These are phyloP conservation scores for Stachybotrys chartarum DNA, from an alignment of 2,329 filamentous ascomycete species.

Conservation along the genomic window DNA sequence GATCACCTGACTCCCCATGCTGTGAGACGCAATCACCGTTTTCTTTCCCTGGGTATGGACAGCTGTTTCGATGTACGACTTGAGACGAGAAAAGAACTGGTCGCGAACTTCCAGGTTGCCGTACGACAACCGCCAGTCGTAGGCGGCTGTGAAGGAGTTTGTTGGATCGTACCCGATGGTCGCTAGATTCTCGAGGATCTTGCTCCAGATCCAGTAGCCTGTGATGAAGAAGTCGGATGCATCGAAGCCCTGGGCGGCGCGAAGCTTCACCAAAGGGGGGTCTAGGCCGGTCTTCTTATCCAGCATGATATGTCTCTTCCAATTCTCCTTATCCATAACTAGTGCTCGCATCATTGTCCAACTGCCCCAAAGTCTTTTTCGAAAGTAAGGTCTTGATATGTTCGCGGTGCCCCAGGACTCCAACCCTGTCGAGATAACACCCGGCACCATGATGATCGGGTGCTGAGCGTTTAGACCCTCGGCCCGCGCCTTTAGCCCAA, in stretches of 20 bases:
- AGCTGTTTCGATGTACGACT: slow-evolving; percentile 82
- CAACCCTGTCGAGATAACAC: slow-evolving; percentile 93
- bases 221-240: slow-evolving; percentile 92
- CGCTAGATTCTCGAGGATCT: slow-evolving; percentile 93
- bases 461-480: slow-evolving; percentile 79
- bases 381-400: slow-evolving; percentile 80
- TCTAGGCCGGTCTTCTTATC: slow-evolving; percentile 88
- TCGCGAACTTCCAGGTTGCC: slow-evolving; percentile 83
- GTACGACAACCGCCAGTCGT: slow-evolving; percentile 94
- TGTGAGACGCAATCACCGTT: slow-evolving; percentile 82
- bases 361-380: slow-evolving; percentile 91
- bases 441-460: slow-evolving; percentile 93
- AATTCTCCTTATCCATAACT: slow-evolving; percentile 84
- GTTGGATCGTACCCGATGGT: slow-evolving; percentile 92
- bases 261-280: slow-evolving; percentile 80
- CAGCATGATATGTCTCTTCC: slow-evolving; percentile 97
- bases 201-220: slow-evolving; percentile 98
- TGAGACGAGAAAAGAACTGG: slow-evolving; percentile 87
- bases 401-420: slow-evolving; percentile 95
- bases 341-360: slow-evolving; percentile 99
- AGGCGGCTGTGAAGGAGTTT: slow-evolving; percentile 60
- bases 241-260: slow-evolving; percentile 93
- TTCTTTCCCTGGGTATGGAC: slow-evolving; percentile 69
- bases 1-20: slow-evolving; percentile 93
- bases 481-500: slow-evolving; percentile 73